Evolutionary conservation across 352 stramenopile species (phyloP), one percentile per base, ranked within the genome.

Genomic region (Phytophthora pinifolia): DNA sequence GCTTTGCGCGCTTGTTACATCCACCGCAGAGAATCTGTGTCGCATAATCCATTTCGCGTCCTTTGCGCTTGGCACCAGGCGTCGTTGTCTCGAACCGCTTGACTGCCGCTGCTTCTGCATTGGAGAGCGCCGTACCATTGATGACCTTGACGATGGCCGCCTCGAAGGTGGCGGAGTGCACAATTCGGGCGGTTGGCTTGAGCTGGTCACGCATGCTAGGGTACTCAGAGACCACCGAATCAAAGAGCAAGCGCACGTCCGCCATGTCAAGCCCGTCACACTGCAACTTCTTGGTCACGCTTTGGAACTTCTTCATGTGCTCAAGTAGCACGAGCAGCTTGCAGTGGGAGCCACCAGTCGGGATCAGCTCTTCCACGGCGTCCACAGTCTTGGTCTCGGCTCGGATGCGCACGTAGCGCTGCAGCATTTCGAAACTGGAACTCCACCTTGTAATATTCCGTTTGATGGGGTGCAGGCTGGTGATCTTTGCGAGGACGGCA

Each of bases 251-350:
- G 13, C 45, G 46, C 2, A 51, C 39, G 14, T 62, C 38, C 7
- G 37, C 35, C 22, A 65, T n/a, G n/a, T 37, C 36, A n/a, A 37
- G 34, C 0, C 8, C 14, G 30, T 50, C 29, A 6, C 34, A 41
- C 47, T 66, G 52, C 8, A 53, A 27, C 6, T 46, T 35, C 33
- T 46, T 54, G 1, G 41, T 55, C 1, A 63, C 25, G 32, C 54
- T 63, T 14, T 63, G 42, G 9, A 61, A 48, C 32, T 58, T 46
- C 9, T 48, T 46, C 48, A 59, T 34, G 20, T 48, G 43, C 25
- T 76, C 58, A 17, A 76, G 37, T 0, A 65, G 33, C 4, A 27
- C 47, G 27, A 68, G n/a, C 0, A 57, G 68, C 49, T 70, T 63
- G 20, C 46, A 47, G 29, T 65, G 54, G 36, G 60, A 4, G 20